phyloP scores from a whole-genome alignment of 345 rosid genomes.

The Euclidium syriacum region DNA sequence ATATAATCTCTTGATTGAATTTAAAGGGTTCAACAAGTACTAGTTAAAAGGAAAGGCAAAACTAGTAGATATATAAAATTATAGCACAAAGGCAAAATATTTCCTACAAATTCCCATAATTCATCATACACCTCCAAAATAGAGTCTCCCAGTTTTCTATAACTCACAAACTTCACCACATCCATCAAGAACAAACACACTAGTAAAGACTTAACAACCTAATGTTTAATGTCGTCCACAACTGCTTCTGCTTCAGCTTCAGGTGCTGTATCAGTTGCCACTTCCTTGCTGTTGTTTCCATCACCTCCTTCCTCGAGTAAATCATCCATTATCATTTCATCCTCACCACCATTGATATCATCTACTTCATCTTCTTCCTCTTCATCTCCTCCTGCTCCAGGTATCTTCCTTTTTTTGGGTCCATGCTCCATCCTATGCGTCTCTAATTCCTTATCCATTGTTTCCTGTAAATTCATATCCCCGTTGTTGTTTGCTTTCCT shows the following conservation, averaged over 20 bases:
- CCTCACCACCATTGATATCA: slow-evolving; percentile 82
- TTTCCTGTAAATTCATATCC: slow-evolving; percentile 69
- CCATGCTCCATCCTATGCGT: slow-evolving; percentile 93
- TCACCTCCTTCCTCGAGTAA: slow-evolving; percentile 63
- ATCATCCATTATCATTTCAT: slow-evolving; percentile 86
- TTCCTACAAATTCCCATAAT: slow-evolving; percentile 6
- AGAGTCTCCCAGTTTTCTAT: neutral
- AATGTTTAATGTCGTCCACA: slow-evolving; percentile 21
- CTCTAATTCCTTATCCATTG: slow-evolving; percentile 96
- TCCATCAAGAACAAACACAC: slow-evolving; percentile 8
- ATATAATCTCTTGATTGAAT: too few species aligned
- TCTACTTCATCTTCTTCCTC: slow-evolving; percentile 92
- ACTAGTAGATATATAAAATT: neutral
- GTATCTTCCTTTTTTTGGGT: slow-evolving; percentile 85
- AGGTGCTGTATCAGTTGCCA: slow-evolving; percentile 32
- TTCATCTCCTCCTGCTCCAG: slow-evolving; percentile 56
- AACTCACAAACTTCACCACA: slow-evolving; percentile 4
- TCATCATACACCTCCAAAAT: neutral
- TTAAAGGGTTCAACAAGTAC: too few species aligned
- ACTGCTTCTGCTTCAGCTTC: slow-evolving; percentile 39
- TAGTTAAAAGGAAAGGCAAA: neutral
- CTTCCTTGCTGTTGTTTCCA: slow-evolving; percentile 38
- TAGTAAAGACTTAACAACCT: slow-evolving; percentile 14
- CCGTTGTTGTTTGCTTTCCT: slow-evolving; percentile 54
- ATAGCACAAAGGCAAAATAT: slow-evolving; percentile 15